Conservation (phyloP, 805 yeast species). For the Vanderwaltozyma yarrowii region DNA sequence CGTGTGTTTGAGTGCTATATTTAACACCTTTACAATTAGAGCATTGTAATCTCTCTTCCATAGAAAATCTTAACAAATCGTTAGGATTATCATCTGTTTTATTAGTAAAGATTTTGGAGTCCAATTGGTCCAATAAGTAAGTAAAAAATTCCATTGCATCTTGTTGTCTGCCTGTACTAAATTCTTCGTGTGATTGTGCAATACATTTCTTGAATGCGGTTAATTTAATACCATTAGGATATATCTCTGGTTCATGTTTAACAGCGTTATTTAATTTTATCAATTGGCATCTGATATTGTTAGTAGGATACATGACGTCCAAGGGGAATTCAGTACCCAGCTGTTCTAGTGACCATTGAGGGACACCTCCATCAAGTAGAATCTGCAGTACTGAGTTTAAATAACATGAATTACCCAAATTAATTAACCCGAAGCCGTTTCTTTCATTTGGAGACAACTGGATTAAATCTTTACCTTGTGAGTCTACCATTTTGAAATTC, state of each 20-base stretch:
- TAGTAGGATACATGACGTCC: conserved; percentile 42
- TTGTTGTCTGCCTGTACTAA: conserved; percentile 80
- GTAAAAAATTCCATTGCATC: conserved; percentile 88
- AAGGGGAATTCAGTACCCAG: conserved; percentile 32
- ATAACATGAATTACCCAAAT: conserved; percentile 91
- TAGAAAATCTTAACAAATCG: conserved; percentile 50
- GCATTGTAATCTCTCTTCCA: conserved; percentile 52
- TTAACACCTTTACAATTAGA: conserved; percentile 50
- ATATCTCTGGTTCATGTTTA: conserved; percentile 34
- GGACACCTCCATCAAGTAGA: conserved; percentile 37
- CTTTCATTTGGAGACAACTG: conserved; percentile 34
- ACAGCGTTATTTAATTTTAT: conserved; percentile 74
- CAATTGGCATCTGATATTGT: conserved; percentile 64
- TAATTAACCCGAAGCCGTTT: conserved; percentile 76
- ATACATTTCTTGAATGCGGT: conserved; percentile 62
- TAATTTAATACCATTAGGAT: conserved; percentile 73
- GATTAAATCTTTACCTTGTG: conserved; percentile 50
- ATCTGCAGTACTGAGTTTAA: conserved; percentile 72
- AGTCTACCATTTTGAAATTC: conserved; percentile 78
- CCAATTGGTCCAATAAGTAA: conserved; percentile 55
- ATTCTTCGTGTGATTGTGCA: conserved; percentile 74
- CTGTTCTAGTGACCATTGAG: conserved; percentile 28
- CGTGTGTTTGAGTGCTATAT: conserved; percentile 44
- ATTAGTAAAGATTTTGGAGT: conserved; percentile 31
- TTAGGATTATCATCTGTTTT: conserved; percentile 33